Conservation (phyloP, 2,329 filamentous ascomycete genomes). For the Arthroderma sp. region DNA sequence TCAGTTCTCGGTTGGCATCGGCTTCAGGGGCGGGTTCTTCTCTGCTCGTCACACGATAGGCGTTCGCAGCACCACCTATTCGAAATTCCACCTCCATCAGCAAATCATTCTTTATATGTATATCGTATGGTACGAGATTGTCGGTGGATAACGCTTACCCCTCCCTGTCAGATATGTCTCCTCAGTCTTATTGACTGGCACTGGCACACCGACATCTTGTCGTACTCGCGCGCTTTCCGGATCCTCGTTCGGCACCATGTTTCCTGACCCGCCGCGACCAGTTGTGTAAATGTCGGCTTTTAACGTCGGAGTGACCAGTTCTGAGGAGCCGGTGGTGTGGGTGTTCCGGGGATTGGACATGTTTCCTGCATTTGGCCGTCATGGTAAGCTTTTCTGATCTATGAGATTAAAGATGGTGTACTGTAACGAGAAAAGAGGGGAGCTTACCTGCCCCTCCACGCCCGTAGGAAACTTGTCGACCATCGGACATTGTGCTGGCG, state of each 20-base stretch:
- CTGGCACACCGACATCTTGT: constrained; percentile 62
- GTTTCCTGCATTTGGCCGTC: constrained; percentile 3
- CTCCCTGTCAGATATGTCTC: constrained; percentile 29
- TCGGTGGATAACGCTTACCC: constrained; percentile 20
- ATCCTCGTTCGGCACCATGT: constrained; percentile 62
- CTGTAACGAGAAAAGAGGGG: neutral
- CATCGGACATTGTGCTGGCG: neutral
- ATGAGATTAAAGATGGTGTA: neutral
- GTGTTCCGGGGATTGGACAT: constrained; percentile 4
- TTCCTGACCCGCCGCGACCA: constrained; percentile 74
- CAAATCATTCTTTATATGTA: neutral
- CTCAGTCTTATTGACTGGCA: constrained; percentile 21
- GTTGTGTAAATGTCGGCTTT: constrained; percentile 79
- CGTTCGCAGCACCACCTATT: constrained; percentile 5
- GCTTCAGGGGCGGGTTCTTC: too few relatives aligned
- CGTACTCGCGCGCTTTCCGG: constrained; percentile 57
- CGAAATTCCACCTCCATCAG: neutral
- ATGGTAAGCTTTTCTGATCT: neutral
- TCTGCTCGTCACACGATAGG: too few relatives aligned
- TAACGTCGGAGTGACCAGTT: constrained; percentile 69
- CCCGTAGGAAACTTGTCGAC: constrained; percentile 3
- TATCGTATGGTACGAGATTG: neutral
- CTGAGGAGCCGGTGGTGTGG: constrained; percentile 39
- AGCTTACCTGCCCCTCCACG: constrained; percentile 5
- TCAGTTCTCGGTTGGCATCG: too few relatives aligned